Conservation (phyloP, 2,329 filamentous ascomycete genomes). For the Colletotrichum sublineola region DNA sequence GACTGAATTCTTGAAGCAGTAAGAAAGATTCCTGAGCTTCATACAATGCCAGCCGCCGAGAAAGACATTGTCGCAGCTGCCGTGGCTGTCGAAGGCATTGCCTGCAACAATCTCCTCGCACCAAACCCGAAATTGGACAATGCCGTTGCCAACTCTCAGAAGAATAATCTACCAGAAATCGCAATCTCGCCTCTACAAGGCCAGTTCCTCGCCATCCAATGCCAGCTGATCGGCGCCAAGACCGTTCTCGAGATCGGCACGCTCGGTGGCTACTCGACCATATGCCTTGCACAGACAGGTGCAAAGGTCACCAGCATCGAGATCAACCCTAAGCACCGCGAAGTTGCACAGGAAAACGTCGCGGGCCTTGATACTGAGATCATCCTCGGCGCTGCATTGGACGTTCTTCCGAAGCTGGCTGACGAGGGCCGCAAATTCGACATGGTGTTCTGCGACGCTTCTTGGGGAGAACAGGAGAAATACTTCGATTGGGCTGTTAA, state of each 20-base stretch:
- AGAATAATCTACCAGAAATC: constrained; percentile 54
- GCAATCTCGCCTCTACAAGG: constrained; percentile 52
- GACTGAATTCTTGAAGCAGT: background rate
- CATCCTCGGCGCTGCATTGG: constrained; percentile 58
- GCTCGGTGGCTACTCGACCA: constrained; percentile 65
- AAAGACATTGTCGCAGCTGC: constrained; percentile 2
- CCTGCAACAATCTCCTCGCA: constrained; percentile 6
- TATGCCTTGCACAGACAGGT: constrained; percentile 62
- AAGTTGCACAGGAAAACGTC: constrained; percentile 61
- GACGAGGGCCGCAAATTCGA: constrained; percentile 60
- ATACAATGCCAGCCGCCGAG: background rate
- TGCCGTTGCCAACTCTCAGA: constrained; percentile 50
- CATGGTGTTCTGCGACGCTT: constrained; percentile 67
- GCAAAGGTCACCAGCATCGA: constrained; percentile 66
- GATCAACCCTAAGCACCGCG: constrained; percentile 57
- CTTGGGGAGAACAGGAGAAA: constrained; percentile 62
- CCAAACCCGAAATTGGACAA: constrained; percentile 44
- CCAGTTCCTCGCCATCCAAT: constrained; percentile 56
- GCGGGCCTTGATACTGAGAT: constrained; percentile 60
- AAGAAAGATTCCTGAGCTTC: background rate
- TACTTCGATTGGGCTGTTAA: constrained; percentile 62
- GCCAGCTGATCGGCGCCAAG: constrained; percentile 52
- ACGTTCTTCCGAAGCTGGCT: constrained; percentile 54
- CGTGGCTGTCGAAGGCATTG: constrained; percentile 3
- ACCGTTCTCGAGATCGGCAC: constrained; percentile 67